Evolutionary conservation across 2,329 filamentous ascomycete species (phyloP).

Genomic region (Diaporthe helianthi): DNA sequence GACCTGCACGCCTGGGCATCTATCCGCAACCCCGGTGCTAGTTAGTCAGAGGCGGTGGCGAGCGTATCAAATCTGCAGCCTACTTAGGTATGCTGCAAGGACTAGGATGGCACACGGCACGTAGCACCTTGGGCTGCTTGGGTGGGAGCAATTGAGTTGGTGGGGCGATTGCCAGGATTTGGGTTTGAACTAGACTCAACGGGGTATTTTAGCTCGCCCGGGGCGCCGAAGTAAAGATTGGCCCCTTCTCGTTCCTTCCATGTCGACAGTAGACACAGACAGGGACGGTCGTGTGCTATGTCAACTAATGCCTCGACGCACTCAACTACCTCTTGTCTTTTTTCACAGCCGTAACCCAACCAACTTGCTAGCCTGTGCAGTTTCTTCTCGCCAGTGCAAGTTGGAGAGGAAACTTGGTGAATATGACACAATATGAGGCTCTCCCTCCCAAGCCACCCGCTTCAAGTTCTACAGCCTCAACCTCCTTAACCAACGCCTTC

Average conservation of each 20-base stretch:
- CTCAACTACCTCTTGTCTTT: neutral
- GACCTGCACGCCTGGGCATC: neutral
- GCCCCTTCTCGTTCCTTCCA: neutral
- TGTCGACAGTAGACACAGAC: no score
- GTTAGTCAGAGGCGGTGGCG: neutral
- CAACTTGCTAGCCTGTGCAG: no score
- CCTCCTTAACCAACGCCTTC: neutral
- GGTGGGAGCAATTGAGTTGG: no score
- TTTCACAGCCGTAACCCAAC: no score
- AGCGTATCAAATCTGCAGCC: neutral
- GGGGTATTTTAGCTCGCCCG: no score
- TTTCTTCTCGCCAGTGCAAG: neutral
- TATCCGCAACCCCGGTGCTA: conserved; percentile 12
- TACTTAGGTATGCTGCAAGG: no score
- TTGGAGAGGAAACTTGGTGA: neutral
- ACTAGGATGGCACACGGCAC: no score
- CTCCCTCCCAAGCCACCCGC: neutral
- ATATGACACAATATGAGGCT: neutral
- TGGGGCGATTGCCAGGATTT: neutral
- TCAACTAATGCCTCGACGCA: neutral
- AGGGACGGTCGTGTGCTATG: neutral
- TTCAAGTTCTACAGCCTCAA: neutral
- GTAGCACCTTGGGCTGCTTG: no score
- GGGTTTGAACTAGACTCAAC: no score
- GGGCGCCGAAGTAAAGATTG: no score